Conservation (phyloP, 2,329 filamentous ascomycete genomes). For the Fusarium drepaniforme region DNA sequence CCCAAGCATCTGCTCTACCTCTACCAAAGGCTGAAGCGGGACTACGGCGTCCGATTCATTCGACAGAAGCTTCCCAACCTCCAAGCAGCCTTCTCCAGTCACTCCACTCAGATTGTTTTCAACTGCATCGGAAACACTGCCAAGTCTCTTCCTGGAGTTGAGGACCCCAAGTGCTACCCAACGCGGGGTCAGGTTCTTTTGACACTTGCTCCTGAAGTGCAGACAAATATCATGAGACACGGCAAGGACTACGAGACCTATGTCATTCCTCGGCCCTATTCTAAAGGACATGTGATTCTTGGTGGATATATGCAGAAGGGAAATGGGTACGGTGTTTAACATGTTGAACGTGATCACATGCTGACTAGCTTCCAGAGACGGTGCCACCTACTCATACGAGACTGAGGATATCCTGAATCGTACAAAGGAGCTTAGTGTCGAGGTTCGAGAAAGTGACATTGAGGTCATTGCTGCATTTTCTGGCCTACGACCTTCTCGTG, state of each 20-base stretch:
- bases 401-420: constrained; percentile 53
- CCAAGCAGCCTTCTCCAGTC: constrained; percentile 41
- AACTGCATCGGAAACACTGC: constrained; percentile 53
- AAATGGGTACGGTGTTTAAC: constrained; percentile 38
- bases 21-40: constrained; percentile 36
- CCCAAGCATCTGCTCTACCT: constrained; percentile 53
- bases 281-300: constrained; percentile 50
- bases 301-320: constrained; percentile 57
- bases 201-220: constrained; percentile 48
- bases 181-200: constrained; percentile 56
- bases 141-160: constrained; percentile 49
- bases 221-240: constrained; percentile 54
- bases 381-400: constrained; percentile 52
- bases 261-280: constrained; percentile 53
- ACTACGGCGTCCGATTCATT: constrained; percentile 50
- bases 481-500: constrained; percentile 51
- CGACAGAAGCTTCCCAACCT: constrained; percentile 46
- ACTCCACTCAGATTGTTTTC: constrained; percentile 48
- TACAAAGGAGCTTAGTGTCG: constrained; percentile 47
- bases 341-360: background rate
- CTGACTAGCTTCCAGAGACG: constrained; percentile 40
- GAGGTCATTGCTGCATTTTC: constrained; percentile 50
- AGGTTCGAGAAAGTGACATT: constrained; percentile 40
- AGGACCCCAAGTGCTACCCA: constrained; percentile 54
- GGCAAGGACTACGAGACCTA: constrained; percentile 56